Evolutionary conservation across 805 yeast genomes (phyloP).

Genomic region (Kuraishia molischiana): DNA sequence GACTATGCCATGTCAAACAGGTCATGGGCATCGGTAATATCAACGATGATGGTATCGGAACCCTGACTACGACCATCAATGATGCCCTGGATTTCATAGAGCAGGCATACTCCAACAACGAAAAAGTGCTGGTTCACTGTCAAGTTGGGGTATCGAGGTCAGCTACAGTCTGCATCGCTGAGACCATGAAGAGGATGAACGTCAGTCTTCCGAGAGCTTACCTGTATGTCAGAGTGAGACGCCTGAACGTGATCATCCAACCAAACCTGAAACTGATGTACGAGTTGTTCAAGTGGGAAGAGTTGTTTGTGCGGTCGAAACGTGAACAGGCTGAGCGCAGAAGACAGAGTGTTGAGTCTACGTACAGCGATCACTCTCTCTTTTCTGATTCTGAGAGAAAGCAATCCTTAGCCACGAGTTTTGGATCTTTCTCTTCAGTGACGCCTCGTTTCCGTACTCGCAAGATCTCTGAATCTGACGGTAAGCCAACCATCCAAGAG

Average conservation of each 20-base stretch:
- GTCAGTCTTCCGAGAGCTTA: slow-evolving; percentile 72
- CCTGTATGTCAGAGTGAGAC: slow-evolving; percentile 76
- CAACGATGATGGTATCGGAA: slow-evolving; percentile 88
- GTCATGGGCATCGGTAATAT: slow-evolving; percentile 61
- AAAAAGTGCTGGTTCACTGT: slow-evolving; percentile 74
- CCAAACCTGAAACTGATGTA: slow-evolving; percentile 90
- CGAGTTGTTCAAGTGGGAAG: slow-evolving; percentile 72
- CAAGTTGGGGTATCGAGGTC: slow-evolving; percentile 94
- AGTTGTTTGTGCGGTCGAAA: slow-evolving; percentile 13
- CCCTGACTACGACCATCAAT: slow-evolving; percentile 51
- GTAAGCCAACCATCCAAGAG: slow-evolving; percentile 7
- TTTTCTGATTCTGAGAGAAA: slow-evolving; percentile 5
- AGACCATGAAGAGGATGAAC: slow-evolving; percentile 71
- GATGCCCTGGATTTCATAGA: slow-evolving; percentile 61
- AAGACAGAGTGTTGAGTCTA: neutral
- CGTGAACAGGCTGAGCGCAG: neutral
- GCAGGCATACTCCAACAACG: slow-evolving; percentile 30
- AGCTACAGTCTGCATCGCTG: slow-evolving; percentile 94
- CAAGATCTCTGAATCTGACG: neutral
- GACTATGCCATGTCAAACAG: slow-evolving; percentile 25
- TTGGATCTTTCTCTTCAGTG: slow-evolving; percentile 10
- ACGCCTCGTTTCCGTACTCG: neutral
- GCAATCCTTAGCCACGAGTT: slow-evolving; percentile 15
- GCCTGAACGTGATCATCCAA: slow-evolving; percentile 88
- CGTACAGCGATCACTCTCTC: neutral